Conservation (phyloP, 139 green algal genomes). For the Ulvella scutata region DNA sequence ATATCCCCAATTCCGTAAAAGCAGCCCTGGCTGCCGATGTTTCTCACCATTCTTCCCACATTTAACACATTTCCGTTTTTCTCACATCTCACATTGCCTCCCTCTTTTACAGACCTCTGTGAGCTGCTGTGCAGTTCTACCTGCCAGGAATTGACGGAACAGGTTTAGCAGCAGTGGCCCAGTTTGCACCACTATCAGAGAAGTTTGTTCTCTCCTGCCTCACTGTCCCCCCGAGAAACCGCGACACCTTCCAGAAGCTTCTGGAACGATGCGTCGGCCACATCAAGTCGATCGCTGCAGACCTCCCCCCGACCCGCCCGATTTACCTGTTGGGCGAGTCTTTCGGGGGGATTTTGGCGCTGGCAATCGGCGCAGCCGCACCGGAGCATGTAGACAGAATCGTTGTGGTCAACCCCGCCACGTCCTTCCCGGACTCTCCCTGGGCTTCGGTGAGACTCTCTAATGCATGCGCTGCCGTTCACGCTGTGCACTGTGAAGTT, state of each 20-base stretch:
- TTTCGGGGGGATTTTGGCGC: conserved; percentile 7
- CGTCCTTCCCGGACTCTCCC: conserved; percentile 39
- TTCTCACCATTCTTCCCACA: too few relatives aligned
- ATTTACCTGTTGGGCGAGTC: conserved; percentile 14
- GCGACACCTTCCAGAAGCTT: conserved; percentile 46
- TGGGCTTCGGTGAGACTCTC: conserved; percentile 46
- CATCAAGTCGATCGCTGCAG: background rate
- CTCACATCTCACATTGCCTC: background rate
- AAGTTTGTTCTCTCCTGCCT: conserved; percentile 59
- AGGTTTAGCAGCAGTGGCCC: conserved; percentile 48
- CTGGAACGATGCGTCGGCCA: conserved; percentile 11
- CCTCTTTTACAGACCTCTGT: background rate
- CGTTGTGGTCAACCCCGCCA: conserved; percentile 80
- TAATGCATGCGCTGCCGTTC: too few relatives aligned
- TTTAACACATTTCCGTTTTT: too few relatives aligned
- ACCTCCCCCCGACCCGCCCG: background rate
- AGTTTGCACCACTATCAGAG: conserved; percentile 48
- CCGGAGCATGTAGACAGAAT: conserved; percentile 30
- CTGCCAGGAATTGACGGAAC: conserved; percentile 50
- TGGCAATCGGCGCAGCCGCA: background rate
- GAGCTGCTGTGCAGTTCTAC: conserved; percentile 6
- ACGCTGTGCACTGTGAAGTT: too few relatives aligned
- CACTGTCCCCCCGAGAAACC: conserved; percentile 39
- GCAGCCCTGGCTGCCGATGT: too few relatives aligned
- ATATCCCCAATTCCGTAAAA: too few relatives aligned